These are phyloP conservation scores for Cicer judaicum DNA, from an alignment of 306 rosid species.

Conservation along the genomic window DNA sequence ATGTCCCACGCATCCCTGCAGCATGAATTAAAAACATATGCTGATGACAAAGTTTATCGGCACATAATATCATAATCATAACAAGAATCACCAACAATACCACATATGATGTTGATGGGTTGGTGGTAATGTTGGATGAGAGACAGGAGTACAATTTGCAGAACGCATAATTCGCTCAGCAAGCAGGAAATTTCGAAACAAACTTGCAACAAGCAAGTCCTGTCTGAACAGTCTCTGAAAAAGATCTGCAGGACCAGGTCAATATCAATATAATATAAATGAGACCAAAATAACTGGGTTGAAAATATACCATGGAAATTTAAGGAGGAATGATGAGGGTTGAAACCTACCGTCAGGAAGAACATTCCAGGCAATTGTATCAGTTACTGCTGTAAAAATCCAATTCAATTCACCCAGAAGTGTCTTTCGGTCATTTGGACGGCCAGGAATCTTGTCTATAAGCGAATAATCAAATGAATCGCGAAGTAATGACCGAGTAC, in stretches of 20 bases:
- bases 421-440: conserved; percentile 93
- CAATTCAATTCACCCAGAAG: conserved; percentile 97
- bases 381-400: conserved; percentile 99
- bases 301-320: conserved; percentile 18
- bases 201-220: conserved; percentile 92
- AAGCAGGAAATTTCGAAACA: conserved; percentile 91
- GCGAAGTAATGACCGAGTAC: conserved; percentile 81
- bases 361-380: conserved; percentile 99
- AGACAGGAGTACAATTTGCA: conserved; percentile 96
- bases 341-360: conserved; percentile 84
- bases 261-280: conserved; percentile 20
- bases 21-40: conserved; percentile 33
- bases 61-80: conserved; percentile 32
- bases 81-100: conserved; percentile 55
- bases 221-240: conserved; percentile 97
- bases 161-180: conserved; percentile 99
- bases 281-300: conserved; percentile 23
- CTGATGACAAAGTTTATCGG: conserved; percentile 34
- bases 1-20: conserved; percentile 99
- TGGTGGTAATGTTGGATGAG: conserved; percentile 87
- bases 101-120: conserved; percentile 99
- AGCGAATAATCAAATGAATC: conserved; percentile 81
- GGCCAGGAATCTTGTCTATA: conserved; percentile 95
- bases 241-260: conserved; percentile 70
- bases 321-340: conserved; percentile 10